Base-by-base conservation (phyloP, 2,329 filamentous ascomycete species). In the Arachnopeziza araneosa region DNA sequence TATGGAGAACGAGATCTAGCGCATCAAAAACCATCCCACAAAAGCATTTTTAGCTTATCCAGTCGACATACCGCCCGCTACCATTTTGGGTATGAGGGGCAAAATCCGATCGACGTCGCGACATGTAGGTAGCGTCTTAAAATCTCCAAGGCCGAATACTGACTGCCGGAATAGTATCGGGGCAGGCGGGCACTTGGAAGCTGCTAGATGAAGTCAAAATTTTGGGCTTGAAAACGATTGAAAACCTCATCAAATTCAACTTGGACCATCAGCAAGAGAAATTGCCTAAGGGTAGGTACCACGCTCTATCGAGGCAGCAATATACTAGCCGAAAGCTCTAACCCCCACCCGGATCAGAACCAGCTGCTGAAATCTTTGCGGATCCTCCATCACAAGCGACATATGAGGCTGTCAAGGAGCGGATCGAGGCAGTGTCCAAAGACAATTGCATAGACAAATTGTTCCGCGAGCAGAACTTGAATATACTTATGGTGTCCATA, bases 231-330 rank as follows among this genome's bases (percentile, higher is more conserved):
- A 56, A 48, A 23, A 64, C 53, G 9, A 58, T 67, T 7, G 53
- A 55, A 17, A 67, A 69, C 49, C 52, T 69, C n/a, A 54, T 71
- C 24, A 59, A 60, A 26, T 69, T 64, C 63, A 69, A 69, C n/a
- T 54, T 64, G 17, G 61, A 66, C 19, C 56, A 70, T 54, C 62
- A 60, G 7, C 59, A 53, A 8, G 26, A 59, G 19, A 62, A 63
- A 19, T 57, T 69, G 51, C 63, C 66, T 59, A 52, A 62, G 44
- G 63, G 65, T 69, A 60, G 61, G 64, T 58, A 22, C 14, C 24
- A 17, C 12, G 24, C n/a, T 23, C 24, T 14, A 48, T 48, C 54
- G 44, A 57, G 17, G n/a, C 23, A 54, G 19, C 23, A 23, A 64
- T 52, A 66, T 56, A 22, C 60, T 55, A 51, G 63, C 59, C 23